Conservation (phyloP, 768 basidiomycete genomes). For the Rhizopogon sp. region DNA sequence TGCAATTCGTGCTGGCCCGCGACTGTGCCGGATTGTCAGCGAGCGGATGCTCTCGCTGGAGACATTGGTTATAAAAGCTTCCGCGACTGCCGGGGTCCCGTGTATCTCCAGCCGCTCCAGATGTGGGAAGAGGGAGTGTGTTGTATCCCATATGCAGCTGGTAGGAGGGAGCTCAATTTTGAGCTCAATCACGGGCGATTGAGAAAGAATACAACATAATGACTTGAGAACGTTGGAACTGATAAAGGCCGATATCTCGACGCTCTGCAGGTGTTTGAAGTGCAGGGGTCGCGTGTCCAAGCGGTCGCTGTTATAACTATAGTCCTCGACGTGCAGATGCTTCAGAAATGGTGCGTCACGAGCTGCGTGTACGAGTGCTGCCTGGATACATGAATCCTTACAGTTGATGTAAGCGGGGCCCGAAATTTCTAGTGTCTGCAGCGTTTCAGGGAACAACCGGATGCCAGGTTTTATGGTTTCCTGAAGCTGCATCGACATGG, state of each 20-base stretch:
- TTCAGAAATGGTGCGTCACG: slow-evolving; percentile 9
- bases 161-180: not conserved
- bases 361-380: slow-evolving; percentile 12
- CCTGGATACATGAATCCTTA: slow-evolving; percentile 10
- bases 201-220: not conserved
- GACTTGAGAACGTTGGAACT: not conserved
- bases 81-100: not conserved
- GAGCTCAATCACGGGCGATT: slow-evolving; percentile 1
- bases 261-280: not conserved
- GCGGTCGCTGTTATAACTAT: not conserved
- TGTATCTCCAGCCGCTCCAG: not conserved
- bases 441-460: slow-evolving; percentile 12
- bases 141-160: not conserved
- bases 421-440: slow-evolving; percentile 7
- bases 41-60: not conserved
- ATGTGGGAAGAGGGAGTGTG: not conserved
- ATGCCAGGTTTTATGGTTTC: slow-evolving; percentile 5
- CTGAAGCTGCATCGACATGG: slow-evolving; percentile 10
- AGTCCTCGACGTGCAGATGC: slow-evolving; percentile 4
- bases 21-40: not conserved
- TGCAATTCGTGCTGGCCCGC: not conserved
- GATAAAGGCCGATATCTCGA: not conserved
- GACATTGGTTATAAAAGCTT: not conserved
- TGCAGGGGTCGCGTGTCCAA: not conserved
- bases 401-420: slow-evolving; percentile 8